Conservation (phyloP, 768 basidiomycete species). For the Tephrocybe sp. region DNA sequence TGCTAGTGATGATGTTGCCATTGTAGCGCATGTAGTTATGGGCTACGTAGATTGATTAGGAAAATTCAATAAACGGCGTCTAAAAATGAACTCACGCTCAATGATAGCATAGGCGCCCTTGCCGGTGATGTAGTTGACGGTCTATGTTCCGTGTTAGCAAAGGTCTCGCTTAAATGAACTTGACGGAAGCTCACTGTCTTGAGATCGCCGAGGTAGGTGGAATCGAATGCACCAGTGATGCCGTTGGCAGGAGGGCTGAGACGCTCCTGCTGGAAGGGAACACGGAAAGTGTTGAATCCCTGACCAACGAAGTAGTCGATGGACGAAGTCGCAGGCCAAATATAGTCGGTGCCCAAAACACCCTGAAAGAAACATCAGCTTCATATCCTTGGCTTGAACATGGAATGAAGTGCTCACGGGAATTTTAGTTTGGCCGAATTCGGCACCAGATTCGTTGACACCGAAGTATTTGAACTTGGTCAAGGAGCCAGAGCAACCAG, state of each 20-base stretch:
- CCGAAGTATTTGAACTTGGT: constrained; percentile 66
- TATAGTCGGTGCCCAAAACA: constrained; percentile 43
- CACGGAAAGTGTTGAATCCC: constrained; percentile 64
- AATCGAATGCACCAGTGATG: constrained; percentile 52
- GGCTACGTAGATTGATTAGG: constrained; percentile 27
- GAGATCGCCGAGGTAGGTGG: constrained; percentile 50
- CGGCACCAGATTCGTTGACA: constrained; percentile 62
- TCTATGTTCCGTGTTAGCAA: constrained; percentile 28
- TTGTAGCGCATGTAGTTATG: constrained; percentile 68
- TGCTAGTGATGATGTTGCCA: constrained; percentile 47
- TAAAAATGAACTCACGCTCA: constrained; percentile 52
- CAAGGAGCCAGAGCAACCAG: constrained; percentile 34
- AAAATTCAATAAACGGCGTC: too few relatives aligned
- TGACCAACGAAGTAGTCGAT: constrained; percentile 49
- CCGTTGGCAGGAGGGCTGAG: constrained; percentile 52
- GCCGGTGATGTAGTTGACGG: constrained; percentile 57
- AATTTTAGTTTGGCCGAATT: constrained; percentile 50
- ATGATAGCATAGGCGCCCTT: constrained; percentile 59
- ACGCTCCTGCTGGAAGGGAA: constrained; percentile 62
- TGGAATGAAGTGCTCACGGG: constrained; percentile 38
- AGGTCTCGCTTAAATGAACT: not conserved
- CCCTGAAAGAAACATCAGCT: constrained; percentile 24
- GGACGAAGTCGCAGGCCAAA: constrained; percentile 46
- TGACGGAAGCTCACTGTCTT: constrained; percentile 34
- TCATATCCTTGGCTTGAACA: not conserved